Percentiles rank a stretch among this genome's conserved stretches.
phyloP scores from a whole-genome alignment of 345 rosid species.

The Melaleuca alternifolia region DNA sequence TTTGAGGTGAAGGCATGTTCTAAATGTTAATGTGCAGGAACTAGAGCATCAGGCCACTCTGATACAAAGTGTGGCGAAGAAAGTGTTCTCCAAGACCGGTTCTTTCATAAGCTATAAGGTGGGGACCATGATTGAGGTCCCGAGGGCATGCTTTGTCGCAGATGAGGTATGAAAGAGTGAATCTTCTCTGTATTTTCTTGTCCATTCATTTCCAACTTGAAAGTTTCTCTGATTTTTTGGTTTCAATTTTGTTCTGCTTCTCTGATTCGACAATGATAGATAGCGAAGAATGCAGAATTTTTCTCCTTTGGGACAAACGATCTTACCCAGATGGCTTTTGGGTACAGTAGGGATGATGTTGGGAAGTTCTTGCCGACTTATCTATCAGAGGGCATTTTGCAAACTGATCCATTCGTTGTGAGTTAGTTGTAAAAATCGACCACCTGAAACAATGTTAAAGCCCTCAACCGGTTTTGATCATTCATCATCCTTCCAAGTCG shows the following conservation, averaged over 20 bases:
- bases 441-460: not conserved
- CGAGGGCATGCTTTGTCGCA: conserved; percentile 86
- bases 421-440: not conserved
- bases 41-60: conserved; percentile 59
- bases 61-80: conserved; percentile 46
- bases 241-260: not conserved
- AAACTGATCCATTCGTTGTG: conserved; percentile 86
- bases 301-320: conserved; percentile 97
- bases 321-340: conserved; percentile 92
- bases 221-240: rapidly evolving
- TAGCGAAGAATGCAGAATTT: conserved; percentile 85
- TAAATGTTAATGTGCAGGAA: conserved; percentile 27
- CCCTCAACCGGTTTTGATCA: not conserved
- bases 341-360: conserved; percentile 88
- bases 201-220: not conserved
- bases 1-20: not conserved
- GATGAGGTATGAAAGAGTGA: conserved; percentile 57
- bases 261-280: conserved; percentile 21
- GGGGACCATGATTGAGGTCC: conserved; percentile 98
- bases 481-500: not conserved
- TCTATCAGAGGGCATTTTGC: conserved; percentile 64
- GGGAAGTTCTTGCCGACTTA: conserved; percentile 85
- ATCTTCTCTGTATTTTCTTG: not conserved
- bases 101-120: conserved; percentile 56
- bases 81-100: conserved; percentile 64